phyloP scores from a whole-genome alignment of 257 asterid species.

The Echium plantagineum region DNA sequence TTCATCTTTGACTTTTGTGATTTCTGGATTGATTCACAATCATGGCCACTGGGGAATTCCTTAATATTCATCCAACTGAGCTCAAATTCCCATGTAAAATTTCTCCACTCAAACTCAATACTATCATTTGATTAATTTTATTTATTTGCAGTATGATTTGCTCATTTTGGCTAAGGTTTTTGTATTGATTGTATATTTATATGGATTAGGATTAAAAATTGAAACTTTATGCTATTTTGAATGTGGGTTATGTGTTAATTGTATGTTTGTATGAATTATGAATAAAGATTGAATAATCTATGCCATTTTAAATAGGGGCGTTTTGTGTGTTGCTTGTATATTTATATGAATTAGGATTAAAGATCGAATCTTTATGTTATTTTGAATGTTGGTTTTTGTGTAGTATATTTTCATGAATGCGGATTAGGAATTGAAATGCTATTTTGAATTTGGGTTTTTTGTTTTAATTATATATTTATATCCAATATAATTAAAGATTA shows the following conservation, averaged over 20 bases:
- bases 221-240: conserved; percentile 3
- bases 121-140: not conserved
- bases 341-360: conserved; percentile 6
- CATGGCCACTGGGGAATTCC: conserved; percentile 58
- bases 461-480: too few relatives aligned
- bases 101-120: not conserved
- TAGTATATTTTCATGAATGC: too few relatives aligned
- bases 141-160: conserved; percentile 4
- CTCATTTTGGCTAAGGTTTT: conserved; percentile 11
- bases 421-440: too few relatives aligned
- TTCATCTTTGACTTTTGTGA: not conserved
- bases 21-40: conserved; percentile 3
- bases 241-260: conserved; percentile 3
- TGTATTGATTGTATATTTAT: conserved; percentile 6
- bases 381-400: too few relatives aligned
- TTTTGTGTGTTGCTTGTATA: conserved; percentile 9
- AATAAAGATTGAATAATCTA: too few relatives aligned
- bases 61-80: conserved; percentile 65
- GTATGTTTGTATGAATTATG: too few relatives aligned
- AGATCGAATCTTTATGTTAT: conserved; percentile 4
- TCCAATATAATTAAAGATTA: too few relatives aligned
- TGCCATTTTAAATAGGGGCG: conserved; percentile 8
- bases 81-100: conserved; percentile 68
- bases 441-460: too few relatives aligned
- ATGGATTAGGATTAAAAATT: conserved; percentile 2